Base-by-base conservation (phyloP, 129 eudicot species). In the Gnaphalium uliginosum region DNA sequence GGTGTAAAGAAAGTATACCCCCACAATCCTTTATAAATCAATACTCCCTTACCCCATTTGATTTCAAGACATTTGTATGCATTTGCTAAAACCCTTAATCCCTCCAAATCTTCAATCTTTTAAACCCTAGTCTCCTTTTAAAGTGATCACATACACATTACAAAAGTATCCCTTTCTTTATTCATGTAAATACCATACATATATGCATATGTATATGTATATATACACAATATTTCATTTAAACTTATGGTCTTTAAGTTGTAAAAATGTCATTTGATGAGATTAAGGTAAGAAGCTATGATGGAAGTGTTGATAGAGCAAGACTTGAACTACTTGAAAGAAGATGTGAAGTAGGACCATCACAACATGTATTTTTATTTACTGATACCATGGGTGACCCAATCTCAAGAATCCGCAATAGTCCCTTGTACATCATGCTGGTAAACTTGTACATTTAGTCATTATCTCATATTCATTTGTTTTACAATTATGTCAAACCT, bases 361-460 rank as follows among this genome's bases (percentile, higher is more conserved):
- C 78, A 32, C 76, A 83, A 60, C 87, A 84, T 73, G 83, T 81
- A 60, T 79, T 81, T 43, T 87, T 86, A 50, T 87, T 81, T 84
- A 72, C 85, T 68, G 91, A 87, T 74, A 84, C 88, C 57, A 84
- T 84, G 88, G 91, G 88, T 76, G 91, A 87, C 85, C 91, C 91
- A 86, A 81, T 84, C 39, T 87, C 85, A 72, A 84, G 91, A 73
- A 84, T 87, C 69, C 86, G 91, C 24, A 87, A 84, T 78, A 79
- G 85, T 60, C 91, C 91, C 53, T n/a, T 87, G 78, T 79, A 87
- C 82, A 87, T 43, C 73, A 87, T 87, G 91, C 88, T 84, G 84
- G 91, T 87, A 82, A 33, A 69, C 67, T 68, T 71, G 70, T 77
- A 72, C 85, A 66, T 26, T 50, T 66, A 13, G 1, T 33, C 29